phyloP scores from a whole-genome alignment of 331 rosid genomes.

The Prunus yedoensis region DNA sequence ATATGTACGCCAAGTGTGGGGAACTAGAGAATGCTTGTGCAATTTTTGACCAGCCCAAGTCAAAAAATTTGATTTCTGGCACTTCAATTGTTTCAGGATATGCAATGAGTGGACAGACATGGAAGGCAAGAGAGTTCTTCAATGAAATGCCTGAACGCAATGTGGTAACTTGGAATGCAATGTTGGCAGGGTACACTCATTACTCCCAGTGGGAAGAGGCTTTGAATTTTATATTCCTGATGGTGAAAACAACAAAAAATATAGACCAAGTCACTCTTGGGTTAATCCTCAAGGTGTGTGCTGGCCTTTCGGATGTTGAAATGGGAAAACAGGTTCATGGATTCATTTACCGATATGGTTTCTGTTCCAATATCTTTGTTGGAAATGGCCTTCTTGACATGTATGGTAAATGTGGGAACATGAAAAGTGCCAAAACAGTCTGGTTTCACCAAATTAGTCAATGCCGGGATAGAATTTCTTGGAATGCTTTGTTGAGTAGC shows the following conservation, averaged over 20 bases:
- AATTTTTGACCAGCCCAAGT: slow-evolving; percentile 52
- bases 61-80: slow-evolving; percentile 60
- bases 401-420: slow-evolving; percentile 79
- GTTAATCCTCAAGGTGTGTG: slow-evolving; percentile 53
- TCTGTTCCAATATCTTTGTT: slow-evolving; percentile 42
- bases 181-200: slow-evolving; percentile 62
- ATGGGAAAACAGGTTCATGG: slow-evolving; percentile 70
- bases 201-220: slow-evolving; percentile 52
- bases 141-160: slow-evolving; percentile 67
- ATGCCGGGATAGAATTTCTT: slow-evolving; percentile 68
- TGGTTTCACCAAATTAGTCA: slow-evolving; percentile 66
- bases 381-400: slow-evolving; percentile 77
- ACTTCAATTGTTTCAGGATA: slow-evolving; percentile 71
- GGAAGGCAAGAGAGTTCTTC: slow-evolving; percentile 56
- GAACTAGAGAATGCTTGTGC: slow-evolving; percentile 41
- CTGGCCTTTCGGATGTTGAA: slow-evolving; percentile 52
- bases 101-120: slow-evolving; percentile 52
- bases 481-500: slow-evolving; percentile 68
- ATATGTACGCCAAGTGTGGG: slow-evolving; percentile 70
- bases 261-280: slow-evolving; percentile 58
- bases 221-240: slow-evolving; percentile 44
- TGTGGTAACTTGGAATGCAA: slow-evolving; percentile 82
- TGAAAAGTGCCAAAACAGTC: slow-evolving; percentile 44
- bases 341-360: slow-evolving; percentile 53
- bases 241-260: slow-evolving; percentile 36